These are phyloP conservation scores for Eucalyptus regnans DNA, from an alignment of 345 rosid genomes.

Conservation along the genomic window DNA sequence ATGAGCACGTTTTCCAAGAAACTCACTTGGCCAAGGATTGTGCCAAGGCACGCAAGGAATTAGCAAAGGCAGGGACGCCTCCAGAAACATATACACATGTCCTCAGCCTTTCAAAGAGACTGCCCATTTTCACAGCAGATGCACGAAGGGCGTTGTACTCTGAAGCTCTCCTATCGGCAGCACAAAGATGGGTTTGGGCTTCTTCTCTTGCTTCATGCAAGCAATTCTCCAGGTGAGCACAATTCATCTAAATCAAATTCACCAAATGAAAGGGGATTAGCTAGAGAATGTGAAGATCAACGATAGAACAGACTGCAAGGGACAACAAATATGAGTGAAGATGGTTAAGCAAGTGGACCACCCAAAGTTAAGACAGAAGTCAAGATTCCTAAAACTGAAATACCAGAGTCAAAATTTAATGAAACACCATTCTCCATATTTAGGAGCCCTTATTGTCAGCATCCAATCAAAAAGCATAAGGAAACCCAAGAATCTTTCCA, in stretches of 20 bases:
- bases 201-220: constrained; percentile 99
- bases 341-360: background rate
- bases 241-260: constrained; percentile 66
- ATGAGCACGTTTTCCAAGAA: background rate
- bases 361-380: background rate
- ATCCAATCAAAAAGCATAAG: background rate
- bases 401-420: background rate
- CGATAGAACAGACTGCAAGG: background rate
- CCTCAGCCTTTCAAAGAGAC: constrained; percentile 76
- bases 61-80: constrained; percentile 67
- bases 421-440: background rate
- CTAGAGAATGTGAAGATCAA: background rate
- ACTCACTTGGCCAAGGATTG: constrained; percentile 89
- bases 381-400: background rate
- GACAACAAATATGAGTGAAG: background rate
- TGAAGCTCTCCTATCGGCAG: constrained; percentile 83
- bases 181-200: constrained; percentile 94
- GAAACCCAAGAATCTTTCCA: background rate
- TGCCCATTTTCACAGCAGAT: constrained; percentile 75
- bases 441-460: background rate
- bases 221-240: constrained; percentile 95
- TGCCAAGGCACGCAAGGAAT: constrained; percentile 66
- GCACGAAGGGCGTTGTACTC: constrained; percentile 76
- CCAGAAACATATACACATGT: constrained; percentile 51
- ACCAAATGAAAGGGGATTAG: background rate